Conservation (phyloP, 352 stramenopile genomes). For the Phytophthora macrochlamydospora region DNA sequence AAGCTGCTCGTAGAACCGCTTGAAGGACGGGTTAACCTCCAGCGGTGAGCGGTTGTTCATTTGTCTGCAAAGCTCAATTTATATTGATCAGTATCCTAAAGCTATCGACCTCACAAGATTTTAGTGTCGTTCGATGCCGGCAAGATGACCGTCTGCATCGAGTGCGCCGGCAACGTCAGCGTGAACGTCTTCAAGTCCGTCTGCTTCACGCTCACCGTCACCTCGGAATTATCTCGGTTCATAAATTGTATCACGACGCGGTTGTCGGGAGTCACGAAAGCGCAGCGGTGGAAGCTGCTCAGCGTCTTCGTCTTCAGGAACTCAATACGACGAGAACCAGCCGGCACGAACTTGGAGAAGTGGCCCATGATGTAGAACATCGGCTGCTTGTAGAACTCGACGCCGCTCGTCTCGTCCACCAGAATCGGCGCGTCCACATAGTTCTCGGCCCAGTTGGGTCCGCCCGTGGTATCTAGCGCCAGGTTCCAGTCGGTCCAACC, state of each 20-base stretch:
- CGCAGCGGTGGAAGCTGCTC: conserved; percentile 25
- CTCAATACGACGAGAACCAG: conserved; percentile 35
- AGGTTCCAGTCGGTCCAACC: conserved; percentile 93
- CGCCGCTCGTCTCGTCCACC: conserved; percentile 53
- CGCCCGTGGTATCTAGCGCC: conserved; percentile 65
- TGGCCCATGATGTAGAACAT: conserved; percentile 86
- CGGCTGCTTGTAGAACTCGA: conserved; percentile 81
- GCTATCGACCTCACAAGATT: neutral
- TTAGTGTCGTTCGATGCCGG: neutral
- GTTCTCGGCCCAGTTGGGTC: conserved; percentile 82
- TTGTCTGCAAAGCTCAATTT: neutral
- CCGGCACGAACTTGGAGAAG: conserved; percentile 69
- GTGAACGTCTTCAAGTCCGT: too few relatives aligned
- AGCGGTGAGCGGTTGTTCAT: conserved; percentile 23
- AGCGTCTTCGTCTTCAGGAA: conserved; percentile 9
- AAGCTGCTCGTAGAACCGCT: conserved; percentile 33
- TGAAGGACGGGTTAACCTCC: conserved; percentile 36
- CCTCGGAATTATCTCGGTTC: too few relatives aligned
- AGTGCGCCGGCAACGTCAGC: too few relatives aligned
- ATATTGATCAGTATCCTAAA: neutral
- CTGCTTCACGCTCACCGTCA: too few relatives aligned
- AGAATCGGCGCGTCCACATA: conserved; percentile 80
- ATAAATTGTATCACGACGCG: too few relatives aligned
- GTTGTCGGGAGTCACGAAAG: conserved; percentile 40
- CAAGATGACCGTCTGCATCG: too few relatives aligned